Base-by-base conservation (phyloP, 768 basidiomycete species). In the Amanita phalloides region DNA sequence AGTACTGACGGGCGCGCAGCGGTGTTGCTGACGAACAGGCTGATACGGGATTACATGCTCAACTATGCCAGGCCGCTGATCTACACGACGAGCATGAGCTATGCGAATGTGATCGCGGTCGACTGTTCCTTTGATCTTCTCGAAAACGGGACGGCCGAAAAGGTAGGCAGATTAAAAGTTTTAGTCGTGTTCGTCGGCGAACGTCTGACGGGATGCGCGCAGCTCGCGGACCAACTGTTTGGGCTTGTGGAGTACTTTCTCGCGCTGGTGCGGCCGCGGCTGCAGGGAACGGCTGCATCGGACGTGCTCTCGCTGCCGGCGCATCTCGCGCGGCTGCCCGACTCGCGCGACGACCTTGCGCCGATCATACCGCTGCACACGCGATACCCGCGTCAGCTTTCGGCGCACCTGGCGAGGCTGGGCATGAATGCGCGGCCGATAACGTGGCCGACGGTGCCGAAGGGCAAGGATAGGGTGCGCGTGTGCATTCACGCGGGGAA, bases 21-120 rank as follows among this genome's bases (percentile, higher is more conserved):
- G 42, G 88, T 90, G 4, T 65, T 96, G 4, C 68, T 96, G 35
- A 84, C 83, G 13, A 84, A 72, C 13, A 72, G 76, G 1, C 69
- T 89, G 8, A 74, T 95, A 42, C 82, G 85, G 9, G 79, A 87
- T 56, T 96, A 92, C 66, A 71, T 97, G 20, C 67, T 96, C 57
- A 97, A 97, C 63, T 98, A 94, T 66, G 92, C 92, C 0, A 77
- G 94, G 25, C 78, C 91, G 2, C 71, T 97, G 46, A 89, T 97
- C 47, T 97, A 92, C 68, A 96, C 92, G 2, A 97, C 95, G 0
- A 79, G 90, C 0, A 74, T 90, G 53, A 82, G 84, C 54, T 79
- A 81, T 57, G 76, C 84, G 10, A 91, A 82, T 60, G 75, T 94
- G 38, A 69, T 91, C 44, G 82, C 88, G 0, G 76, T 84, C 10